phyloP scores from a whole-genome alignment of 1,139 yeast genomes.

The Hemisphaericaspora subhashii region DNA sequence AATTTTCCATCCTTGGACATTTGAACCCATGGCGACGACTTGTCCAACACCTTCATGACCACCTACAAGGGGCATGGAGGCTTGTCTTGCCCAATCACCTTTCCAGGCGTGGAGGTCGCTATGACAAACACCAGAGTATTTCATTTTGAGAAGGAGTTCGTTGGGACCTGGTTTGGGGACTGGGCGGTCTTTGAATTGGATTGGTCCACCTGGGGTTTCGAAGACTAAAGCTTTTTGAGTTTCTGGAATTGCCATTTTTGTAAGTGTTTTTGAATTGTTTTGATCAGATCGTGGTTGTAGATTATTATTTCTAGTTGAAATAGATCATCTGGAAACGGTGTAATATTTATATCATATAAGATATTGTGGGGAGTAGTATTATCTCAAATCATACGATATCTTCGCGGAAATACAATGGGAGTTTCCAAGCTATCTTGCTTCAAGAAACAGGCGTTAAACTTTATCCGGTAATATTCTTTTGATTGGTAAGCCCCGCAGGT shows the following conservation, averaged over 20 bases:
- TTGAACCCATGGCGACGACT: constrained; percentile 68
- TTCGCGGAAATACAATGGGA: no score
- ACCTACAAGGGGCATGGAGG: constrained; percentile 72
- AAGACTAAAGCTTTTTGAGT: constrained; percentile 42
- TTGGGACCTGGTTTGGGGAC: constrained; percentile 65
- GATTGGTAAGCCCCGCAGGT: no score
- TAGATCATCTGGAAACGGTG: no score
- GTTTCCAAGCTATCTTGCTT: no score
- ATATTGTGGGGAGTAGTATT: no score
- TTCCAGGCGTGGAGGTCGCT: constrained; percentile 81
- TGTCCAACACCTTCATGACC: constrained; percentile 87
- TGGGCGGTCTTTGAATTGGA: constrained; percentile 60
- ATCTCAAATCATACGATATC: no score
- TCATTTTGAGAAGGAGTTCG: constrained; percentile 65
- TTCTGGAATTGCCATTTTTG: constrained; percentile 31
- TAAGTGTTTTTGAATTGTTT: no score
- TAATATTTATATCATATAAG: no score
- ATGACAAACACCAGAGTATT: constrained; percentile 79
- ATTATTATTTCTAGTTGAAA: no score
- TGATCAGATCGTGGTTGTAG: no score
- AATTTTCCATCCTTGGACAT: constrained; percentile 64
- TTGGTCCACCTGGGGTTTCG: constrained; percentile 41
- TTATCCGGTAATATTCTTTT: no score
- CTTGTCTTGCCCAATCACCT: constrained; percentile 73
- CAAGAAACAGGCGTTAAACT: no score